Percentiles rank a stretch among this genome's conserved stretches.
These are phyloP conservation scores for Lavandula angustifolia DNA, from an alignment of 257 asterid species.

Conservation along the genomic window DNA sequence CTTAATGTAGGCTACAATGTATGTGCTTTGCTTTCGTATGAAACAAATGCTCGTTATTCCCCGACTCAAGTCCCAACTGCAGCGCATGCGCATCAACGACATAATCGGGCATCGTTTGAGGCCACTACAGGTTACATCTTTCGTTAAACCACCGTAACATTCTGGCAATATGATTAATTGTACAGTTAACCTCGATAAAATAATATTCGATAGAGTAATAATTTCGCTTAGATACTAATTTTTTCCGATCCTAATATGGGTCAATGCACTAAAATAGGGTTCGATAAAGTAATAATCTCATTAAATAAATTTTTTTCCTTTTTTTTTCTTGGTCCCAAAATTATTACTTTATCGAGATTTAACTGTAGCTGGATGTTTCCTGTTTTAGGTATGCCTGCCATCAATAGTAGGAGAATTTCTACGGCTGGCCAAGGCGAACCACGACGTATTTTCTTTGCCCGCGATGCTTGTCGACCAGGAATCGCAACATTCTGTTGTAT, in stretches of 20 bases:
- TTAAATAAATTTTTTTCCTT: no score
- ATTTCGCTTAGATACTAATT: no score
- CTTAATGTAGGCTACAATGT: conserved; percentile 92
- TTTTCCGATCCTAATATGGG: no score
- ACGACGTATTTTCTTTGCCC: conserved; percentile 51
- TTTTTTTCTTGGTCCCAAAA: no score
- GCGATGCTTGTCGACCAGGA: conserved; percentile 47
- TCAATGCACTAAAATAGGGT: no score
- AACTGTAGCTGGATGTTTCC: no score
- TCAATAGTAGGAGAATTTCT: conserved; percentile 85
- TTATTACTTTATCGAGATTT: no score
- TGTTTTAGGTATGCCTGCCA: conserved; percentile 78
- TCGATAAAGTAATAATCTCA: no score
- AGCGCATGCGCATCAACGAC: conserved; percentile 55
- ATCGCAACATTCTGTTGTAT: conserved; percentile 63
- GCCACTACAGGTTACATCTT: conserved; percentile 65
- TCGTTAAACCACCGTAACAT: background rate
- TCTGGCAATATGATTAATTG: background rate
- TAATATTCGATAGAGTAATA: no score
- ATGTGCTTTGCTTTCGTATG: conserved; percentile 88
- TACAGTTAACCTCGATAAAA: no score
- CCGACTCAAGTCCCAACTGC: conserved; percentile 58
- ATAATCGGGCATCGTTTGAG: conserved; percentile 63
- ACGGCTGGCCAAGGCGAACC: conserved; percentile 52
- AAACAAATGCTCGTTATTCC: conserved; percentile 66